phyloP scores from a whole-genome alignment of 2,329 filamentous ascomycete genomes.

The Elsinoe fawcettii region DNA sequence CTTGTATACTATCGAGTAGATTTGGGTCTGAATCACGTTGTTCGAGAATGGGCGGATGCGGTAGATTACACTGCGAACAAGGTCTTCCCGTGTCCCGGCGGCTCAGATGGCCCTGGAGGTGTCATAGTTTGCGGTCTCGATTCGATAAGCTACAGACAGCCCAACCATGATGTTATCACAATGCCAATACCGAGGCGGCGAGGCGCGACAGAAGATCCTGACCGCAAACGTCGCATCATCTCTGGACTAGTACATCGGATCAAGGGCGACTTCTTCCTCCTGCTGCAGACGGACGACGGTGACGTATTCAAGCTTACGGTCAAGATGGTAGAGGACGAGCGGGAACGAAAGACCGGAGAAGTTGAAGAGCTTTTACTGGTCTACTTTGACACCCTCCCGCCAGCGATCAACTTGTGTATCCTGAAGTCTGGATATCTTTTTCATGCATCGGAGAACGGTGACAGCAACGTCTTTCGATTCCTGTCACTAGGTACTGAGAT shows the following conservation, averaged over 20 bases:
- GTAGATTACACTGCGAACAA: conserved; percentile 85
- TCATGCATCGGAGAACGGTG: conserved; percentile 83
- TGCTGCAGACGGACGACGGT: conserved; percentile 94
- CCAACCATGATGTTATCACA: conserved; percentile 81
- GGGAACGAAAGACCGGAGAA: conserved; percentile 70
- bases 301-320: conserved; percentile 95
- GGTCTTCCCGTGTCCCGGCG: conserved; percentile 91
- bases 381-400: conserved; percentile 93
- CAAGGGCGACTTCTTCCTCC: conserved; percentile 90
- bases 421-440: conserved; percentile 94
- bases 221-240: conserved; percentile 78
- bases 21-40: conserved; percentile 91
- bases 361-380: conserved; percentile 84
- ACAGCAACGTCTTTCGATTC: conserved; percentile 93
- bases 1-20: conserved; percentile 98
- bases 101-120: conserved; percentile 85
- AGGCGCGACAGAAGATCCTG: conserved; percentile 84
- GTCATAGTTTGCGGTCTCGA: conserved; percentile 93
- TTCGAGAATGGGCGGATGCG: conserved; percentile 89
- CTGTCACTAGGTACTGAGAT: conserved; percentile 93
- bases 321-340: conserved; percentile 76
- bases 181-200: conserved; percentile 81
- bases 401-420: conserved; percentile 81
- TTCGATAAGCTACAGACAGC: conserved; percentile 93
- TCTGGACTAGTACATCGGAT: conserved; percentile 96